Percentiles rank a stretch among this genome's conserved stretches.
phyloP scores from a whole-genome alignment of 1,139 yeast genomes.

The Yamadazyma sp. region DNA sequence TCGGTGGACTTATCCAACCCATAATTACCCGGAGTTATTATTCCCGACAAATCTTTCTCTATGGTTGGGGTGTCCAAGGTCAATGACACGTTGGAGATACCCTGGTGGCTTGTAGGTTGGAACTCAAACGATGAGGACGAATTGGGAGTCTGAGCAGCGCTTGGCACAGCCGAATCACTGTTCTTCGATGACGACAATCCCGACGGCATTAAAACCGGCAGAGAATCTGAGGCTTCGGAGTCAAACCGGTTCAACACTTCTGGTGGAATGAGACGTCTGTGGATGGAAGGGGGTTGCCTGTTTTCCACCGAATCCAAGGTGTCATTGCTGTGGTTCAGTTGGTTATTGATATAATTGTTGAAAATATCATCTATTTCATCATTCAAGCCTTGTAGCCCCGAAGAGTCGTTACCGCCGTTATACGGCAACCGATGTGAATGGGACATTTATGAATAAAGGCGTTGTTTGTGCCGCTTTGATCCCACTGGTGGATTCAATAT shows the following conservation, averaged over 20 bases:
- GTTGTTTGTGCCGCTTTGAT: too few relatives aligned
- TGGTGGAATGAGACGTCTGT: slow-evolving; percentile 10
- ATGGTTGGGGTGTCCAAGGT: slow-evolving; percentile 35
- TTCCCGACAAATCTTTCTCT: slow-evolving; percentile 19
- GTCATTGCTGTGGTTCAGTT: slow-evolving; percentile 23
- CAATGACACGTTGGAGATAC: slow-evolving; percentile 36
- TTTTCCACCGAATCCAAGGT: slow-evolving; percentile 30
- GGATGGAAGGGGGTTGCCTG: slow-evolving; percentile 6
- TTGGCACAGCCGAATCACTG: slow-evolving; percentile 19
- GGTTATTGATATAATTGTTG: slow-evolving; percentile 23
- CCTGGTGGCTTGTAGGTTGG: slow-evolving; percentile 18
- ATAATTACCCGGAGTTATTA: slow-evolving; percentile 8
- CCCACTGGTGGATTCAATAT: neutral
- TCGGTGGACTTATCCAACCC: slow-evolving; percentile 12
- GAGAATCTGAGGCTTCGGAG: neutral
- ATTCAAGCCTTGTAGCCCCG: slow-evolving; percentile 26
- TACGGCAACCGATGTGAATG: slow-evolving; percentile 7
- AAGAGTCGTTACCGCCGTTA: slow-evolving; percentile 4
- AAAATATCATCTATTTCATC: slow-evolving; percentile 38
- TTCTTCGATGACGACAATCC: slow-evolving; percentile 27
- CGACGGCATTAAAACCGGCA: slow-evolving; percentile 30
- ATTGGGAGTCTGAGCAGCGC: slow-evolving; percentile 32
- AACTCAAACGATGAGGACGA: slow-evolving; percentile 32
- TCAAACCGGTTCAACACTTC: slow-evolving; percentile 8
- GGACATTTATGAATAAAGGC: neutral